A percentile compares a stretch with the other conserved stretches of the same genome.
Conservation (phyloP, 2,329 filamentous ascomycete species). For the Ascochyta viciae-villosae region DNA sequence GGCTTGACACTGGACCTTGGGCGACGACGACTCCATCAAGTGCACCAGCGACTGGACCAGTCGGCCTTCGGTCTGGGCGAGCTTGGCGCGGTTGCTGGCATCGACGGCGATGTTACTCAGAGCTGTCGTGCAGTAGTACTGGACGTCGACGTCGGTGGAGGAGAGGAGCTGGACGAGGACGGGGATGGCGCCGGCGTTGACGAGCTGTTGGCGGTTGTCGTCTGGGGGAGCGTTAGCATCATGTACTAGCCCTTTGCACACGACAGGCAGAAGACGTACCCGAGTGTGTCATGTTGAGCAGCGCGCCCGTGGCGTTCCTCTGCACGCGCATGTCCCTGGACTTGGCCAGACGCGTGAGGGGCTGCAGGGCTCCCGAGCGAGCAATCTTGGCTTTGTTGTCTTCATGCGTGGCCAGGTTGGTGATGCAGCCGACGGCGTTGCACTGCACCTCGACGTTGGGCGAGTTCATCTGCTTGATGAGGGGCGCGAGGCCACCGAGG, state of each 20-base stretch:
- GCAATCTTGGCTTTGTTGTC: constrained; percentile 99
- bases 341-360: constrained; percentile 89
- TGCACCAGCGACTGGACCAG: constrained; percentile 93
- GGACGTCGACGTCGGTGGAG: constrained; percentile 93
- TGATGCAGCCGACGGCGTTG: constrained; percentile 98
- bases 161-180: constrained; percentile 94
- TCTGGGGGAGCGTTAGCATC: constrained; percentile 62
- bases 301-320: constrained; percentile 92
- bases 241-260: neutral
- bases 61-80: constrained; percentile 88
- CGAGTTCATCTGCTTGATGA: constrained; percentile 98
- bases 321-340: constrained; percentile 99
- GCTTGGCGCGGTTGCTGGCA: constrained; percentile 84
- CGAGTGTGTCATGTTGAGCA: constrained; percentile 99
- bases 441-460: constrained; percentile 98
- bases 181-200: constrained; percentile 96
- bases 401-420: constrained; percentile 96
- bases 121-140: constrained; percentile 99
- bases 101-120: constrained; percentile 99
- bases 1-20: constrained; percentile 96
- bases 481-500: constrained; percentile 84
- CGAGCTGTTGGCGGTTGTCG: constrained; percentile 96
- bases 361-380: constrained; percentile 88
- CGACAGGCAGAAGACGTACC: constrained; percentile 62
- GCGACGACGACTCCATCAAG: constrained; percentile 93